Evolutionary conservation across 2,329 filamentous ascomycete genomes (phyloP).

Genomic region (Pestalotiopsis sp.): DNA sequence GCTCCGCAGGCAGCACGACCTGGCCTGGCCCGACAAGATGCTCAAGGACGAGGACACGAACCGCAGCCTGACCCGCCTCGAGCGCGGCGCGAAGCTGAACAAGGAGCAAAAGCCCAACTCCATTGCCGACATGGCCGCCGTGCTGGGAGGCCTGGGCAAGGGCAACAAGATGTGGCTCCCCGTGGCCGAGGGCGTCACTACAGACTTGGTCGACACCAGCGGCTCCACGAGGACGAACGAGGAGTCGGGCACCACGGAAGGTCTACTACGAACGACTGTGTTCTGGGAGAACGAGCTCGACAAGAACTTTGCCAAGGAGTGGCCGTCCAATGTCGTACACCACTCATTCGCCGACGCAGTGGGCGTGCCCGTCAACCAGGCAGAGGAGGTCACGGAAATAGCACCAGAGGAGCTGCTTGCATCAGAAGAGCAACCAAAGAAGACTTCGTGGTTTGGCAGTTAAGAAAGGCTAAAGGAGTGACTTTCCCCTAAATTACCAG

Average conservation of each 20-base stretch:
- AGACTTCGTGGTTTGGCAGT: constrained; percentile 1
- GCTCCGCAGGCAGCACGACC: constrained; percentile 64
- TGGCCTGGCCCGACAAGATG: constrained; percentile 58
- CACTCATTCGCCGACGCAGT: constrained; percentile 13
- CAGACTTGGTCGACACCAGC: constrained; percentile 21
- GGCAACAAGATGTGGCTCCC: constrained; percentile 49
- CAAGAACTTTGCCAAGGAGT: constrained; percentile 46
- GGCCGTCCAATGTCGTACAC: constrained; percentile 59
- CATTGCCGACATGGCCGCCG: constrained; percentile 65
- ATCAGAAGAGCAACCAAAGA: constrained; percentile 11
- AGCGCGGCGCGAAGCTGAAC: constrained; percentile 56
- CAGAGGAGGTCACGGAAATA: constrained; percentile 1
- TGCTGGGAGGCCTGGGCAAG: constrained; percentile 53
- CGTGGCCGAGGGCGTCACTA: constrained; percentile 14
- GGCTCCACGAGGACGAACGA: constrained; percentile 17
- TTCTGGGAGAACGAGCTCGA: constrained; percentile 56
- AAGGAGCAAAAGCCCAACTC: constrained; percentile 60
- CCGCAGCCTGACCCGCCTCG: constrained; percentile 33
- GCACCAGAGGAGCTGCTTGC: constrained; percentile 15
- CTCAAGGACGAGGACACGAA: constrained; percentile 39
- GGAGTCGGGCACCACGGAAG: constrained; percentile 16
- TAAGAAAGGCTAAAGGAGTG: constrained; percentile 13
- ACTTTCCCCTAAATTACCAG: background rate
- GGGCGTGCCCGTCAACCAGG: constrained; percentile 5
- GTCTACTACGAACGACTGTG: constrained; percentile 45